Evolutionary conservation across 2,329 filamentous ascomycete species (phyloP).

Genomic region (Colletotrichum gloeosporioides): DNA sequence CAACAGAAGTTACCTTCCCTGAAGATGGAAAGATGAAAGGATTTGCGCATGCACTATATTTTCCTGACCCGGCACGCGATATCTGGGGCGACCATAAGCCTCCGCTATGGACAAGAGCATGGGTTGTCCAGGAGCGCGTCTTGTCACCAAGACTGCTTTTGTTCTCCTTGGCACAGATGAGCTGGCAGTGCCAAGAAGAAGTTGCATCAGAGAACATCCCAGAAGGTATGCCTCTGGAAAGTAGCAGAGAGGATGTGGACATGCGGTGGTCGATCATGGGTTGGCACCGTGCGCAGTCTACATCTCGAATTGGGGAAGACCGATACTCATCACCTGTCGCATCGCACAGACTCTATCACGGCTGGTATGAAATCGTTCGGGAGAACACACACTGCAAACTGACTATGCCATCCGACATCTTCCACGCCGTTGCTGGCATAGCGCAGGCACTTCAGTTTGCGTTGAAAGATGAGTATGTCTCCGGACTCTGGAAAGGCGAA

Average conservation of each 20-base stretch:
- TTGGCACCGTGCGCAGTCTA: neutral
- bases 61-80: neutral
- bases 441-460: fast-evolving
- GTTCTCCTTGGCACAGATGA: fast-evolving
- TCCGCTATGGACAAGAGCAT: fast-evolving
- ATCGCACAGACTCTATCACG: fast-evolving
- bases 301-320: neutral
- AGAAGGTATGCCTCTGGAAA: fast-evolving
- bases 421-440: neutral
- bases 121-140: neutral
- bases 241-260: fast-evolving
- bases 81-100: neutral
- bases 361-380: fast-evolving
- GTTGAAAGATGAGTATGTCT: fast-evolving
- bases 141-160: fast-evolving
- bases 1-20: fast-evolving
- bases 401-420: neutral
- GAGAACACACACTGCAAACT: neutral
- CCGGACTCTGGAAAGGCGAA: fast-evolving
- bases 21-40: fast-evolving
- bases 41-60: neutral
- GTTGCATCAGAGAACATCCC: neutral
- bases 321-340: fast-evolving
- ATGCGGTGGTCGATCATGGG: neutral
- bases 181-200: neutral